These are phyloP conservation scores for Yarrowia bubula DNA, from an alignment of 805 yeast genomes.

Conservation along the genomic window DNA sequence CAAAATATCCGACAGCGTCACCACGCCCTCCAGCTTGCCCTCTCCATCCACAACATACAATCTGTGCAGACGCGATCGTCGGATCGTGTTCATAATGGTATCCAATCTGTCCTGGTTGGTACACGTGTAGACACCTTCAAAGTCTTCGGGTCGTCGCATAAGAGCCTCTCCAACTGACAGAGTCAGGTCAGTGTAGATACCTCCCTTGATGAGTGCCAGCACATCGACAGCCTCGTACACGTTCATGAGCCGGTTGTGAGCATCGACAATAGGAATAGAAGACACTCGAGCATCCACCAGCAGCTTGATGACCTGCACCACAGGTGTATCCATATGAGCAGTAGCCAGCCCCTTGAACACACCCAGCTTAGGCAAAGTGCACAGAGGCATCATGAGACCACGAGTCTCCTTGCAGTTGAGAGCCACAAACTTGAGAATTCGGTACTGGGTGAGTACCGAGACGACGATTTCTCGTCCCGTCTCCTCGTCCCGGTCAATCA, in stretches of 20 bases:
- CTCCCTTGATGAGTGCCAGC: slow-evolving; percentile 87
- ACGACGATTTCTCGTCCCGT: slow-evolving; percentile 93
- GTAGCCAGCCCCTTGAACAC: slow-evolving; percentile 56
- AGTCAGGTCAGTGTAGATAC: slow-evolving; percentile 84
- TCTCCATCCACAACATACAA: slow-evolving; percentile 86
- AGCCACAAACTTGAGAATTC: slow-evolving; percentile 92
- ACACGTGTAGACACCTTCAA: slow-evolving; percentile 97
- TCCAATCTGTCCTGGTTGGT: slow-evolving; percentile 81
- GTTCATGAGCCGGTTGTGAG: slow-evolving; percentile 63
- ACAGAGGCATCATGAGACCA: slow-evolving; percentile 72
- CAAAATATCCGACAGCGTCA: slow-evolving; percentile 87
- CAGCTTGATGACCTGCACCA: slow-evolving; percentile 84
- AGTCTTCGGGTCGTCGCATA: slow-evolving; percentile 89
- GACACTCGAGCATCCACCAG: slow-evolving; percentile 79
- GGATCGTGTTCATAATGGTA: slow-evolving; percentile 87
- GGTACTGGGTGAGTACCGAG: slow-evolving; percentile 90
- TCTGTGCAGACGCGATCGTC: slow-evolving; percentile 87
- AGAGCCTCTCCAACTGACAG: slow-evolving; percentile 94
- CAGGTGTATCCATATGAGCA: slow-evolving; percentile 87
- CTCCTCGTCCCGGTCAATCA: slow-evolving; percentile 90
- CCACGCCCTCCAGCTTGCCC: slow-evolving; percentile 74
- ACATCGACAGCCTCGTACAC: slow-evolving; percentile 97
- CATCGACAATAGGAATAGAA: slow-evolving; percentile 90
- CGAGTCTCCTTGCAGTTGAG: slow-evolving; percentile 93
- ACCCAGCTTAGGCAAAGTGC: slow-evolving; percentile 61